Conservation (phyloP, 2,329 filamentous ascomycete genomes). For the Orbilia brochopaga region DNA sequence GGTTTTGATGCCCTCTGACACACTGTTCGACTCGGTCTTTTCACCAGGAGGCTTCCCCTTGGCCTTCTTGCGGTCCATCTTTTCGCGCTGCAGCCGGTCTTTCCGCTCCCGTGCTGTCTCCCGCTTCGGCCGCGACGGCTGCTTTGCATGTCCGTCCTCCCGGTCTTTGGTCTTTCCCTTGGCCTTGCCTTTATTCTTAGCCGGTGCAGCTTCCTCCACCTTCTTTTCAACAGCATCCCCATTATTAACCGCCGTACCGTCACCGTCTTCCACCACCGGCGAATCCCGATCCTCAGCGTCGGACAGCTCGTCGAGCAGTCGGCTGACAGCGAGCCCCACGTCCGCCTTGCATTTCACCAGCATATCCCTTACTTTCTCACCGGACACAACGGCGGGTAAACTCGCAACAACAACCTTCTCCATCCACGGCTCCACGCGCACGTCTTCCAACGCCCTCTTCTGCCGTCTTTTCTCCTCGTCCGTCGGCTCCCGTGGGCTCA, state of each 20-base stretch:
- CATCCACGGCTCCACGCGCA: constrained; percentile 64
- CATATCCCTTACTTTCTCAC: constrained; percentile 62
- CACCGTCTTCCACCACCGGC: background rate
- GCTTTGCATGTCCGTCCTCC: background rate
- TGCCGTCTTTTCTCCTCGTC: constrained; percentile 59
- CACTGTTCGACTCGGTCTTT: constrained; percentile 2
- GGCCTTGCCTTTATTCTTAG: background rate
- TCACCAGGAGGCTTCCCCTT: constrained; percentile 1
- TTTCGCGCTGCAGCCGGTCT: constrained; percentile 39
- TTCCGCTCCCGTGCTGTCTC: constrained; percentile 44
- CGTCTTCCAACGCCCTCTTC: constrained; percentile 57
- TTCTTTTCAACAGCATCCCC: constrained; percentile 8
- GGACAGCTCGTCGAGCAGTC: constrained; percentile 62
- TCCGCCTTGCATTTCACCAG: constrained; percentile 64
- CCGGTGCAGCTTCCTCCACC: constrained; percentile 5
- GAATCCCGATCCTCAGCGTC: constrained; percentile 11
- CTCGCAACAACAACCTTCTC: constrained; percentile 64
- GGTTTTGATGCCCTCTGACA: constrained; percentile 38
- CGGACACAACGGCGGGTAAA: constrained; percentile 63
- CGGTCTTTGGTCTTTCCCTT: constrained; percentile 1
- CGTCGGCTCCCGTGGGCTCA: constrained; percentile 56
- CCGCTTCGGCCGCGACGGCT: constrained; percentile 15
- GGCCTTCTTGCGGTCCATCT: constrained; percentile 32
- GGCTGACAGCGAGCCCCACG: constrained; percentile 64
- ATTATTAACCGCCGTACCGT: background rate